These are phyloP conservation scores for Cotoneaster glaucophyllus DNA, from an alignment of 306 rosid species.

Conservation along the genomic window DNA sequence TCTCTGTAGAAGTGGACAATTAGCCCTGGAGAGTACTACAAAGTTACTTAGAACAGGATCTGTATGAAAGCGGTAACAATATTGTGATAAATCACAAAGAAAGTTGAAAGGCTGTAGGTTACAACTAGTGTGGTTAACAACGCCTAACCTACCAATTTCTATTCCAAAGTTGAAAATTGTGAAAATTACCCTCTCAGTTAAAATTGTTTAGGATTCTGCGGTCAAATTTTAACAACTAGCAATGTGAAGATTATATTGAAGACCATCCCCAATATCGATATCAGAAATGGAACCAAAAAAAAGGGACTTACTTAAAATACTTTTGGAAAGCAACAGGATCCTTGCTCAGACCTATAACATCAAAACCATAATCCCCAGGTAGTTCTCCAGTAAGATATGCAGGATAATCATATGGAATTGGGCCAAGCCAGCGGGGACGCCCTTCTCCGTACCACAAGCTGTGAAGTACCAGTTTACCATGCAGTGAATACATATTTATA, in stretches of 20 bases:
- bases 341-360: constrained; percentile 68
- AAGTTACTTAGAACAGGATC: background rate
- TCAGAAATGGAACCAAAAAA: constrained; percentile 1
- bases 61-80: no score
- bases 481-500: background rate
- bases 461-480: constrained; percentile 14
- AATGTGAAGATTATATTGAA: background rate
- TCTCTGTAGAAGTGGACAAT: background rate
- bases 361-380: constrained; percentile 93
- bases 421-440: constrained; percentile 95
- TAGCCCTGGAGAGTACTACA: background rate
- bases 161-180: background rate
- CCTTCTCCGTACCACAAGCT: constrained; percentile 86
- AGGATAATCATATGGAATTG: constrained; percentile 76
- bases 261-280: no score
- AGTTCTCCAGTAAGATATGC: constrained; percentile 71
- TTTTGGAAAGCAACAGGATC: constrained; percentile 61
- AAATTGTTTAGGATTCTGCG: background rate
- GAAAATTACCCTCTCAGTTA: background rate
- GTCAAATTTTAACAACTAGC: background rate
- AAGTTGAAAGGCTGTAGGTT: background rate
- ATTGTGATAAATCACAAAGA: background rate
- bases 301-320: constrained; percentile 62
- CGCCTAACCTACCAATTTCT: background rate
- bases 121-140: background rate